Percentiles rank a stretch among this genome's conserved stretches.
phyloP scores from a whole-genome alignment of 495 filamentous ascomycete genomes.

The Penicillium turbatum region DNA sequence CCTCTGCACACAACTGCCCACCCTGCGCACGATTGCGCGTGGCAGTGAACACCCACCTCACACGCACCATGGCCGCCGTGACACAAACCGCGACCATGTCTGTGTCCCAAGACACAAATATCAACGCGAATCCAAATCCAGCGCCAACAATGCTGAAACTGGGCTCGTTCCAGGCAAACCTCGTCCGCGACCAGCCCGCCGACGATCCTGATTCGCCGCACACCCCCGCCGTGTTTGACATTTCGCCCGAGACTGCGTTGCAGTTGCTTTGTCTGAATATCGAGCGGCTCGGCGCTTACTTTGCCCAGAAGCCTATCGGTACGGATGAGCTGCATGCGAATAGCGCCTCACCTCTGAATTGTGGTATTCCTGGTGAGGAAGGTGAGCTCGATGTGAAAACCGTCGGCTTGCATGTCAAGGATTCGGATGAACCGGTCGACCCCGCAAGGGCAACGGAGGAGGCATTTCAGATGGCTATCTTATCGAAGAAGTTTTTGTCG shows the following conservation, averaged over 20 bases:
- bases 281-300: conserved; percentile 65
- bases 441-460: conserved; percentile 11
- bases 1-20: conserved; percentile 8
- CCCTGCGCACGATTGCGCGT: conserved; percentile 8
- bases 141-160: conserved; percentile 17
- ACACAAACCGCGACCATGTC: conserved; percentile 14
- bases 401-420: conserved; percentile 32
- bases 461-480: conserved; percentile 38
- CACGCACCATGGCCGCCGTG: conserved; percentile 19
- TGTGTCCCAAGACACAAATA: neutral
- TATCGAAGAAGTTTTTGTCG: conserved; percentile 87
- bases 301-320: conserved; percentile 58
- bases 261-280: conserved; percentile 69
- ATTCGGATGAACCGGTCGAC: conserved; percentile 1
- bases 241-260: conserved; percentile 71
- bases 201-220: conserved; percentile 4
- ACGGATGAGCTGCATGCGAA: conserved; percentile 26
- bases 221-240: conserved; percentile 56
- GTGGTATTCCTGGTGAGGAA: conserved; percentile 38
- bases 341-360: conserved; percentile 56
- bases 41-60: conserved; percentile 23
- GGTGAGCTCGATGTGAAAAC: conserved; percentile 13
- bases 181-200: neutral
- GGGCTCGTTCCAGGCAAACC: conserved; percentile 5
- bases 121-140: neutral